phyloP scores from a whole-genome alignment of 164 flowering plant species.

The Kalanchoe fedtschenkoi region DNA sequence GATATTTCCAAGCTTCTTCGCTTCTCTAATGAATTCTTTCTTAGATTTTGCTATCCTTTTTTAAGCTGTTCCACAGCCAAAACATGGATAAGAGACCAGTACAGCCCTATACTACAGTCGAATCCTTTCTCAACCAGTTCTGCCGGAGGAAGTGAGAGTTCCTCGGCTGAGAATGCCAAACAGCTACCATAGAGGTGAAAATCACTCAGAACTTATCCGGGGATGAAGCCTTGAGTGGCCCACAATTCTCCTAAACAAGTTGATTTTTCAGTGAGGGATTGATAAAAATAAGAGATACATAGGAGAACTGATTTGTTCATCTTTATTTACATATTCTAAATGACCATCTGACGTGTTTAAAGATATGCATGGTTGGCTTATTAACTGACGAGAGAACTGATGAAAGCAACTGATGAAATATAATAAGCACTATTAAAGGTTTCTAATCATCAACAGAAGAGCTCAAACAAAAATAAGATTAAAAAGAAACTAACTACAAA shows the following conservation, averaged over 20 bases:
- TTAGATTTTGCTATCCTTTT: slow-evolving; percentile 55
- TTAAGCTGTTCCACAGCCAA: slow-evolving; percentile 33
- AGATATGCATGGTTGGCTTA: no score
- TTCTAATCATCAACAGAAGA: no score
- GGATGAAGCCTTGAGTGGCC: slow-evolving; percentile 27
- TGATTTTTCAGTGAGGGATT: slow-evolving; percentile 21
- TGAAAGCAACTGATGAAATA: no score
- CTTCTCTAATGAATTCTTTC: slow-evolving; percentile 67
- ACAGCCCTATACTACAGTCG: slow-evolving; percentile 59
- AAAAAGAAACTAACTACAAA: no score
- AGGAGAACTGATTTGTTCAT: slow-evolving; percentile 27
- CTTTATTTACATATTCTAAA: slow-evolving; percentile 14
- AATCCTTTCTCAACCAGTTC: slow-evolving; percentile 60
- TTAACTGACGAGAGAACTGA: no score
- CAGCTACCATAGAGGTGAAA: slow-evolving; percentile 49
- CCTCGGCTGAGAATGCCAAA: slow-evolving; percentile 41
- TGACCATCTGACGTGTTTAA: no score
- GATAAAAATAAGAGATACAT: slow-evolving; percentile 29
- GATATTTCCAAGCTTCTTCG: slow-evolving; percentile 58
- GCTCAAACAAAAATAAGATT: no score
- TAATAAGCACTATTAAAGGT: no score
- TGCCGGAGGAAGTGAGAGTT: slow-evolving; percentile 72
- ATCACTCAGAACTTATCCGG: slow-evolving; percentile 60
- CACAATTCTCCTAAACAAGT: slow-evolving; percentile 17
- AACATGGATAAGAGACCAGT: slow-evolving; percentile 35